Conservation (phyloP, 345 rosid genomes). For the Eutrema japonicum region DNA sequence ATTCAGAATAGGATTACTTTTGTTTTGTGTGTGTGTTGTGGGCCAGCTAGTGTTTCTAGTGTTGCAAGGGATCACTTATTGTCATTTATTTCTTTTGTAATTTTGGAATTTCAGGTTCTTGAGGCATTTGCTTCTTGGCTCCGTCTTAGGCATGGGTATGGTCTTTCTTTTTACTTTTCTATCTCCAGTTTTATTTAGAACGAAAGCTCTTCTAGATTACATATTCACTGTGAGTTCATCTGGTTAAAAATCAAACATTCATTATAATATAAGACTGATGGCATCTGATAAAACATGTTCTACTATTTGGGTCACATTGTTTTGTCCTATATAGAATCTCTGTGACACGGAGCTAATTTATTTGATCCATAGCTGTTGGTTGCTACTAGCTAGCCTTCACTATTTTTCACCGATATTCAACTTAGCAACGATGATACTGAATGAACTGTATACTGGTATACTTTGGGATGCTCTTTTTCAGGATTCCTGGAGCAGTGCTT, state of each 20-base stretch:
- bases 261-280: background rate
- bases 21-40: slow-evolving; percentile 14
- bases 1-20: background rate
- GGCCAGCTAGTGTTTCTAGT: slow-evolving; percentile 33
- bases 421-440: slow-evolving; percentile 14
- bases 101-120: slow-evolving; percentile 71
- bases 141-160: slow-evolving; percentile 87
- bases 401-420: slow-evolving; percentile 24
- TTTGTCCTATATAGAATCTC: slow-evolving; percentile 15
- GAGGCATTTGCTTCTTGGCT: slow-evolving; percentile 99
- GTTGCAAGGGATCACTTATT: slow-evolving; percentile 26
- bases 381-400: slow-evolving; percentile 13
- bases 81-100: slow-evolving; percentile 25
- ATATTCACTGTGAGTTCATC: slow-evolving; percentile 14
- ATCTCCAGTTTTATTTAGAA: slow-evolving; percentile 17
- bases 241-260: background rate
- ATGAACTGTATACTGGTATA: slow-evolving; percentile 18
- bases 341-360: slow-evolving; percentile 25
- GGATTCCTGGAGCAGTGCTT: slow-evolving; percentile 83
- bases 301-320: slow-evolving; percentile 3
- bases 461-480: slow-evolving; percentile 51
- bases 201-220: slow-evolving; percentile 17
- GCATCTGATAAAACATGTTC: slow-evolving; percentile 3
- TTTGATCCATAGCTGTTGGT: slow-evolving; percentile 11
- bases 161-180: slow-evolving; percentile 26